These are phyloP conservation scores for Torulaspora gathmanii DNA, from an alignment of 805 yeast genomes.

Conservation along the genomic window DNA sequence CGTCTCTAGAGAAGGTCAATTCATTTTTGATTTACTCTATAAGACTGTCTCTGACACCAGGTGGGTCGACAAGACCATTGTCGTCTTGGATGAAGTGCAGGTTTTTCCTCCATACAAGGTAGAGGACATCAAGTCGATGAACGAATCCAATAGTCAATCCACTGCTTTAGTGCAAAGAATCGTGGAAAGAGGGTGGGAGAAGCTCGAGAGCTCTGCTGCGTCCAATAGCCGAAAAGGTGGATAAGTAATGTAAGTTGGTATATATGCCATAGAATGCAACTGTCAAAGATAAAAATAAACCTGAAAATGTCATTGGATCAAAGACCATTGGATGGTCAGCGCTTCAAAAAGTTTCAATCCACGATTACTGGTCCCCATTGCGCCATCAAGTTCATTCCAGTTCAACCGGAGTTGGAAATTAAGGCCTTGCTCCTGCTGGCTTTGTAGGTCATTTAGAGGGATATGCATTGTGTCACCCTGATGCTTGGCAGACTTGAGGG, in stretches of 20 bases:
- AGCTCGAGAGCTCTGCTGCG: constrained; percentile 30
- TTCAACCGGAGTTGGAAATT: constrained; percentile 15
- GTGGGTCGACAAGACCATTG: constrained; percentile 43
- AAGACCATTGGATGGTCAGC: constrained; percentile 37
- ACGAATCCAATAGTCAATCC: constrained; percentile 32
- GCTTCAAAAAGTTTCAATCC: constrained; percentile 53
- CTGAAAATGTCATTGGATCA: not conserved
- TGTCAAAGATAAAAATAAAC: not conserved
- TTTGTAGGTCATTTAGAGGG: constrained; percentile 14
- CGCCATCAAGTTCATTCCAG: constrained; percentile 64
- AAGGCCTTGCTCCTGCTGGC: constrained; percentile 17
- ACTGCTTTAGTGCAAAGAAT: constrained; percentile 43
- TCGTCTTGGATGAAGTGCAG: constrained; percentile 45
- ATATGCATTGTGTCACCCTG: constrained; percentile 5
- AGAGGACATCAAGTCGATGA: constrained; percentile 22
- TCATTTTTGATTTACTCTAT: constrained; percentile 41
- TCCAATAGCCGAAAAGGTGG: constrained; percentile 49
- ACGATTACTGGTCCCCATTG: constrained; percentile 51
- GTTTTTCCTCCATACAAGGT: constrained; percentile 43
- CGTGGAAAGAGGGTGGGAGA: constrained; percentile 47
- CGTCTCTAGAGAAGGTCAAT: constrained; percentile 42
- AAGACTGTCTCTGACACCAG: constrained; percentile 43
- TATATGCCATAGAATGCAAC: not conserved
- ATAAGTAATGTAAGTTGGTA: constrained; percentile 20
- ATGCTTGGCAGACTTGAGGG: constrained; percentile 20